Conservation (phyloP, 2,329 filamentous ascomycete species). For the Phaeosphaeria sp. region DNA sequence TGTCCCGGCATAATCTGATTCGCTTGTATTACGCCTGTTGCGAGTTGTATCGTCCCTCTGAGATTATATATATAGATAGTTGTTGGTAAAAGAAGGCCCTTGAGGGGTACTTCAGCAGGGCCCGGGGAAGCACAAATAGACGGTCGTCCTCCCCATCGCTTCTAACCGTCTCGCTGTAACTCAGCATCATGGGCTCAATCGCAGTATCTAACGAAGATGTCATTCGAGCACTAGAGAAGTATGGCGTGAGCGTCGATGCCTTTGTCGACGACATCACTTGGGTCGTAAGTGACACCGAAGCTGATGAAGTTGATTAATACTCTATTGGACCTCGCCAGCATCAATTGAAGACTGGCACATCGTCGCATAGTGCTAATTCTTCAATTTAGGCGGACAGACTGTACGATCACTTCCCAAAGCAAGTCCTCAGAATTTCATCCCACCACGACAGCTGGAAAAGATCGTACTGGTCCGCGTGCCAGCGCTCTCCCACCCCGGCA, state of each 20-base stretch:
- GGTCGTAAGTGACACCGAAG: not conserved
- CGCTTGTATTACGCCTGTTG: no score
- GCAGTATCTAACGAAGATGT: not conserved
- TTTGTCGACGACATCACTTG: not conserved
- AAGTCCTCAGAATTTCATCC: not conserved
- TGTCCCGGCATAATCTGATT: no score
- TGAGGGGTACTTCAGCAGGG: not conserved
- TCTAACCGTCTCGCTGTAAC: not conserved
- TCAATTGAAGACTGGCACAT: not conserved
- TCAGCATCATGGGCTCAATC: not conserved
- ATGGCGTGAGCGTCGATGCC: not conserved
- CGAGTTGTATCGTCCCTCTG: no score
- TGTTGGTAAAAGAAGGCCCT: not conserved
- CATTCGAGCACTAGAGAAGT: not conserved
- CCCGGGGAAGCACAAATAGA: not conserved
- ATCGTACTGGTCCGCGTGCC: slow-evolving; percentile 3
- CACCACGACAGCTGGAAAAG: slow-evolving; percentile 2
- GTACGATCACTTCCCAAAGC: slow-evolving; percentile 3
- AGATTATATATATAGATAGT: not conserved
- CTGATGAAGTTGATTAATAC: not conserved
- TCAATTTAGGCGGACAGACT: not conserved
- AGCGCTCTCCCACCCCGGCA: not conserved
- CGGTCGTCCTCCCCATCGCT: not conserved
- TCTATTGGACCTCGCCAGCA: not conserved
- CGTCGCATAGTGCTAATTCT: not conserved